phyloP scores from a whole-genome alignment of 306 rosid genomes.

The Prunus kanzakura region DNA sequence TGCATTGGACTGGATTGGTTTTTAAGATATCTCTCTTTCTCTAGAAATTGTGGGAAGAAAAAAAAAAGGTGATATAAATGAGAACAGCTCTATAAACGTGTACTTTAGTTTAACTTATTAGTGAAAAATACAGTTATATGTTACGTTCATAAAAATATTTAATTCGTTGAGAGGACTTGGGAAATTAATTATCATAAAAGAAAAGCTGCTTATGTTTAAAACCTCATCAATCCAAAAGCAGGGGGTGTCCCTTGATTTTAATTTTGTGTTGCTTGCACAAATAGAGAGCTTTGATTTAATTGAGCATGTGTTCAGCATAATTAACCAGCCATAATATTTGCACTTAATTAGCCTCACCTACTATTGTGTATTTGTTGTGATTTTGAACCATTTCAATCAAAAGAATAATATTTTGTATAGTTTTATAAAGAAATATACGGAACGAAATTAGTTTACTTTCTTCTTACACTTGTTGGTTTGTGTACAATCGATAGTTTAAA shows the following conservation, averaged over 20 bases:
- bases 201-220: not conserved
- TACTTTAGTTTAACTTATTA: not conserved
- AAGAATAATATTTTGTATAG: not conserved
- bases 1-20: slow-evolving; percentile 74
- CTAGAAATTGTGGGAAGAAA: slow-evolving; percentile 14
- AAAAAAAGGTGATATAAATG: slow-evolving; percentile 3
- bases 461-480: too few relatives aligned
- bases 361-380: slow-evolving; percentile 7
- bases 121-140: slow-evolving; percentile 21
- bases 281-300: slow-evolving; percentile 22
- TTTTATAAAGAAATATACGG: not conserved
- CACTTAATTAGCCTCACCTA: slow-evolving; percentile 23
- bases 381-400: not conserved
- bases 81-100: slow-evolving; percentile 30
- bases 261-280: slow-evolving; percentile 22
- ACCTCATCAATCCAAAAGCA: slow-evolving; percentile 16
- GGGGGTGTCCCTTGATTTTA: not conserved
- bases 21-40: slow-evolving; percentile 68
- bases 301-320: slow-evolving; percentile 9
- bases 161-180: not conserved
- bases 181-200: not conserved
- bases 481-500: too few relatives aligned
- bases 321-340: not conserved
- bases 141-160: not conserved
- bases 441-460: not conserved